phyloP scores from a whole-genome alignment of 148 eudicot species.

The Rhododendron griersonianum region DNA sequence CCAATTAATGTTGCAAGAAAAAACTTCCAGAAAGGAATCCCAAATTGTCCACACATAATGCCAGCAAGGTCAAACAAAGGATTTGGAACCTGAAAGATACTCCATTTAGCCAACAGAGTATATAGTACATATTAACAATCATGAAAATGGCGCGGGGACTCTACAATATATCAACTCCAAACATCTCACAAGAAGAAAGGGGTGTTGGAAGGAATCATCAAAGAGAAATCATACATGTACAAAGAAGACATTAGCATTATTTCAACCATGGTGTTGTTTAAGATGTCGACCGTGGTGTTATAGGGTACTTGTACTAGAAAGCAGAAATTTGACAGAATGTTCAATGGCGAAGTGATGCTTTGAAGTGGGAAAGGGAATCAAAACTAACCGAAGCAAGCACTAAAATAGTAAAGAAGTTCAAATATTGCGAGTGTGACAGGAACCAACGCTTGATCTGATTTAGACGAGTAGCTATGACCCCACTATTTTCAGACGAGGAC shows the following conservation, averaged over 20 bases:
- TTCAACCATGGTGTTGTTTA: not conserved
- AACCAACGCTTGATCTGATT: slow-evolving; percentile 63
- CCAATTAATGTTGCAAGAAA: slow-evolving; percentile 84
- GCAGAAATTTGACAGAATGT: not conserved
- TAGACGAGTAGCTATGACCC: slow-evolving; percentile 41
- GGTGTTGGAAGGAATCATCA: not conserved
- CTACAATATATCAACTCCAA: not conserved
- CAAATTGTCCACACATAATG: slow-evolving; percentile 97
- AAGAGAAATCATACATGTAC: not conserved
- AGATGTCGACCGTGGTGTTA: not conserved
- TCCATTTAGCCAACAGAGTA: slow-evolving; percentile 12
- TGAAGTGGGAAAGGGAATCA: slow-evolving; percentile 8
- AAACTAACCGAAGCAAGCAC: slow-evolving; percentile 93
- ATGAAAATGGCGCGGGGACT: not conserved
- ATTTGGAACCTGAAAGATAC: slow-evolving; percentile 71
- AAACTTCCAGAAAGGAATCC: slow-evolving; percentile 94
- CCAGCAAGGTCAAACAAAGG: slow-evolving; percentile 99
- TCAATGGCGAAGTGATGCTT: not conserved
- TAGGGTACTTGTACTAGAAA: not conserved
- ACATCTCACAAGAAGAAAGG: not conserved
- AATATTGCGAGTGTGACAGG: slow-evolving; percentile 76
- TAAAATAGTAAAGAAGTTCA: slow-evolving; percentile 81
- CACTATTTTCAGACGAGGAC: slow-evolving; percentile 51
- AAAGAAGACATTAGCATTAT: not conserved
- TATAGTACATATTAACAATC: slow-evolving; percentile 1